Percentiles rank a stretch among this genome's conserved stretches.
phyloP scores from a whole-genome alignment of 192 early-diverging fungal species.

The Backusella parvicylindrica region DNA sequence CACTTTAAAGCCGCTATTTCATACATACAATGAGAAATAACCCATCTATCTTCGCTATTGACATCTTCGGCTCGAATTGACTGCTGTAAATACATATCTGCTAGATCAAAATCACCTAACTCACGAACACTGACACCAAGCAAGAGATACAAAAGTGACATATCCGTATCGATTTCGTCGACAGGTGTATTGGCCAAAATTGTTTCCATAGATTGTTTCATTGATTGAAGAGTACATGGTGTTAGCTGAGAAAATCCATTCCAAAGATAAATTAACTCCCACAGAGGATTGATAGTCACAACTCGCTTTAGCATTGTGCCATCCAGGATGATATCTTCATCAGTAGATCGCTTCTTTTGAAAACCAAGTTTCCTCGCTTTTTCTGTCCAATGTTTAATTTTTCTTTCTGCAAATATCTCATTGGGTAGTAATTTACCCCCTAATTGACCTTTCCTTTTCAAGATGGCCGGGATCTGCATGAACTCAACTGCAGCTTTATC shows the following conservation, averaged over 20 bases:
- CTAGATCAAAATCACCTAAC: conserved; percentile 7
- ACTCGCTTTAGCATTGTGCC: conserved; percentile 15
- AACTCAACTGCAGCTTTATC: conserved; percentile 33
- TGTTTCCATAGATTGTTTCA: conserved; percentile 9
- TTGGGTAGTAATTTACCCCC: conserved; percentile 25
- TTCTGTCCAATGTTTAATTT: conserved; percentile 26
- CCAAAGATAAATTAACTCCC: conserved; percentile 37
- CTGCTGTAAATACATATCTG: conserved; percentile 12
- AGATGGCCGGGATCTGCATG: conserved; percentile 23
- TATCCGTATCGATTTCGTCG: conserved; percentile 4
- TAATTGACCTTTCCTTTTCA: conserved; percentile 13
- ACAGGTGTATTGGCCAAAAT: not conserved
- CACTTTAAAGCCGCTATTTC: conserved; percentile 23
- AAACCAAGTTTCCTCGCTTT: not conserved
- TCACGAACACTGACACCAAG: conserved; percentile 28
- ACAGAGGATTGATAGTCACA: conserved; percentile 26
- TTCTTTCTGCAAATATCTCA: conserved; percentile 32
- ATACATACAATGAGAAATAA: conserved; percentile 20
- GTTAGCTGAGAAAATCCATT: conserved; percentile 28
- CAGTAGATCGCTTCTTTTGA: not conserved
- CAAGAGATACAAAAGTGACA: conserved; percentile 18
- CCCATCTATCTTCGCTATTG: conserved; percentile 21
- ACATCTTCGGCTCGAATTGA: conserved; percentile 6
- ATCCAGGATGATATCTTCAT: not conserved
- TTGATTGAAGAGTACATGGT: conserved; percentile 1